Base-by-base conservation (phyloP, 208 protist genomes). In the Trypanosoma caninum region DNA sequence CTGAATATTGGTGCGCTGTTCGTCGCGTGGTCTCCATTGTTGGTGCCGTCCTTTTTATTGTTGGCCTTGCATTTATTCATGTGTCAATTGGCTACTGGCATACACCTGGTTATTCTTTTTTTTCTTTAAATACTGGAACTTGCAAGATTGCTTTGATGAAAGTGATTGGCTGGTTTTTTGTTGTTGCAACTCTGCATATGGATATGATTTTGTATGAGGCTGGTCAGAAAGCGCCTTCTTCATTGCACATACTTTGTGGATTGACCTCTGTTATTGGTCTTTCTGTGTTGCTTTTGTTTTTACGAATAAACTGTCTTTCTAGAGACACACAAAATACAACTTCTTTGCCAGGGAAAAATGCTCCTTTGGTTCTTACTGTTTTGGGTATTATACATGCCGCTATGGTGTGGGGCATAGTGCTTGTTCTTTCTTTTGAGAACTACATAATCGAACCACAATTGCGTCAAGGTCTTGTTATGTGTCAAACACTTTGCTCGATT, bases 221-320 rank as follows among this genome's bases (percentile, higher is more conserved):
- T 16, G 59, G 54, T 28, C 37, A 44, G 10, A 58, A 62, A 33
- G 54, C 75, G 14, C 66, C 69, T 0, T 44, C 72, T 16, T 84
- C 78, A 30, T 87, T 67, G 80, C 78, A 88, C 56, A 61, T 87
- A 5, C 56, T 69, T 27, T 72, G 68, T 54, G 78, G 69, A 14
- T 47, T 92, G 28, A 68, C 75, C 25, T 69, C 69, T 46, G 74
- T 82, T 22, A 80, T 74, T 45, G 75, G 74, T 30, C 34, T 84
- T 22, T 63, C 61, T 46, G 53, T 65, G 11, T 65, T 85, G 16
- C 69, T 81, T 56, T 45, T 91, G 28, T 69, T 86, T 40, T 62
- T 81, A 16, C 57, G 74, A 11, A 54, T 84, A 13, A 62, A 80
- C 53, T 69, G 58, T 14, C 65, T 72, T 46, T 28, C 55, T 38